These are phyloP conservation scores for Nicotiana rustica DNA, from an alignment of 305 asterid species.

Conservation along the genomic window DNA sequence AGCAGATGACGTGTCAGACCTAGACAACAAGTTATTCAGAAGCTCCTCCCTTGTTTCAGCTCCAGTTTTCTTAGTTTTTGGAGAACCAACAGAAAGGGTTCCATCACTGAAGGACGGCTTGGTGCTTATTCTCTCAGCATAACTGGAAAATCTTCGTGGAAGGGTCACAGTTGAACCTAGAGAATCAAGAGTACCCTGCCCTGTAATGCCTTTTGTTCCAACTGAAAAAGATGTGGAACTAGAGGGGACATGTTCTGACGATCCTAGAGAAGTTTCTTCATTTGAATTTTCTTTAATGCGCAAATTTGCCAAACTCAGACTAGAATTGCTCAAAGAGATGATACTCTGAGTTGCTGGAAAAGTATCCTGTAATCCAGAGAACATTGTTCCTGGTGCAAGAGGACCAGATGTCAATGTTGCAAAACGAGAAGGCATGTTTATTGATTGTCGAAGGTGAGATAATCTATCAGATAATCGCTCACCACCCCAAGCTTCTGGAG, in stretches of 20 bases:
- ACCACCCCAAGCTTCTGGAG: constrained; percentile 98
- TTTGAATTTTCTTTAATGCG: constrained; percentile 57
- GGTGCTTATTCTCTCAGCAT: constrained; percentile 92
- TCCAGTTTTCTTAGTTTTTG: constrained; percentile 89
- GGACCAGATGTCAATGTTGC: constrained; percentile 61
- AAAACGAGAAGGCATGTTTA: constrained; percentile 73
- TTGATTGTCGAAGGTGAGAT: constrained; percentile 65
- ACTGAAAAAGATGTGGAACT: constrained; percentile 51
- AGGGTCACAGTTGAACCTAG: constrained; percentile 63
- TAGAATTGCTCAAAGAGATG: constrained; percentile 55
- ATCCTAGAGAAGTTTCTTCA: constrained; percentile 59
- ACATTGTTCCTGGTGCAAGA: constrained; percentile 61
- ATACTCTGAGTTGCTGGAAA: constrained; percentile 56
- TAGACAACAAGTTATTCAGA: constrained; percentile 65
- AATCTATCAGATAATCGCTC: constrained; percentile 76
- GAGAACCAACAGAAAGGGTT: constrained; percentile 66
- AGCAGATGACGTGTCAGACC: constrained; percentile 64
- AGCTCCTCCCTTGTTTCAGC: constrained; percentile 89
- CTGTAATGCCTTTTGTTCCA: constrained; percentile 53
- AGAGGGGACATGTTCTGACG: constrained; percentile 60
- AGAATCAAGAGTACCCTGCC: constrained; percentile 62
- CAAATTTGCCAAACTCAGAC: constrained; percentile 59
- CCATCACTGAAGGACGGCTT: constrained; percentile 67
- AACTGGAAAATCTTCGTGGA: constrained; percentile 78
- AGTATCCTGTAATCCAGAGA: constrained; percentile 72